Base-by-base conservation (phyloP, 257 asterid species). In the Dorcoceras hygrometricum region DNA sequence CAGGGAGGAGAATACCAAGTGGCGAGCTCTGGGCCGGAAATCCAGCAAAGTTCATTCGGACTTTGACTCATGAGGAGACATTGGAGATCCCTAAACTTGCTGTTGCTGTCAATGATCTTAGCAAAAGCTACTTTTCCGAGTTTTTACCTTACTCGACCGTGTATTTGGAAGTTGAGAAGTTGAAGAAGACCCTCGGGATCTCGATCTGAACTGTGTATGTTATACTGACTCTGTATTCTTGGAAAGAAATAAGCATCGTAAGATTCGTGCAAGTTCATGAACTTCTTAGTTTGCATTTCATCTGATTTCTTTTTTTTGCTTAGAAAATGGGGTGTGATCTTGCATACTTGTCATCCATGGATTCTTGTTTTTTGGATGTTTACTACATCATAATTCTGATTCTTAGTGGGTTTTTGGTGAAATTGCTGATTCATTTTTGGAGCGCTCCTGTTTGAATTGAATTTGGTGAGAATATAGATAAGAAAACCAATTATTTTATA, bases 1-100 rank as follows among this genome's bases (percentile, higher is more conserved):
- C 97, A 0, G 99, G 97, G 14, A 79, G 98, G 76, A 86, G 98
- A 80, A 92, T 89, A 67, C 98, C 98, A 4, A 84, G 75, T 23
- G 97, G 98, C 43, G 98, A 92, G 77, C 95, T 92, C 50, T 92
- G 98, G 98, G 86, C 97, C 0, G 97, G 97, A 58, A 93, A 90
- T 79, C 99, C 99, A 0, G 97, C 97, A 48, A 90, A 87, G 72
- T 93, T 88, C 68, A 95, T 93, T 55, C 77, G 97, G 80, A 74
- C 85, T 46, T 77, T 90, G 80, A 86, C 95, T 31, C 90, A 86
- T 24, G 97, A 93, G 73, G 99, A 93, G 82, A 85, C 84, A 18
- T 69, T 86, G 16, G 97, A 93, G 85, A 90, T 93, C 57, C 95
- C 95, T 60, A 90, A 85, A 77, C 96, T 93, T 59, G 86, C 99